Evolutionary conservation across 2,329 filamentous ascomycete genomes (phyloP), one percentile per base, ranked within the genome.

Genomic region (Alternaria metachromatica): DNA sequence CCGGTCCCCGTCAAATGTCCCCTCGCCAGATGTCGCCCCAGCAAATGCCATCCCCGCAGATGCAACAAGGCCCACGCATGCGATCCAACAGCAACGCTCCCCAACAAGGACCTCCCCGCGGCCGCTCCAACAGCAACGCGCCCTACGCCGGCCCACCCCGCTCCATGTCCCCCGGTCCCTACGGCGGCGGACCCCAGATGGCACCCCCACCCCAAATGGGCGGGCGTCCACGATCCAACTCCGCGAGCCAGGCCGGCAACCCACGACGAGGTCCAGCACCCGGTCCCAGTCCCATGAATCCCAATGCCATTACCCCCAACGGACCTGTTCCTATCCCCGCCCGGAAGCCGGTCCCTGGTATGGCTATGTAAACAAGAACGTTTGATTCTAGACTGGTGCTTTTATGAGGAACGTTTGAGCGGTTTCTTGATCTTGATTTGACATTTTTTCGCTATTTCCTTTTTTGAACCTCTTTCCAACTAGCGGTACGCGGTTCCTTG

Each of bases 271-370:
- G 64, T 9, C 70, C 74, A 44, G 76, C 77, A 25, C 72, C 75
- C 6, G 78, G 78, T 8, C 77, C 74, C 4, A 81, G 79, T 55
- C 78, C 77, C 33, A 78, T 81, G 77, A 80, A 78, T 45, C 76
- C 78, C 30, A 74, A 71, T 23, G 63, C 58, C 12, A 20, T 33
- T 2, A 30, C 46, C 9, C 25, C 60, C 23, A 54, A 43, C n/a
- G 62, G 58, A 13, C 60, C 45, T 15, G 56, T 63, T 46, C 65
- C 70, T 21, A 69, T 82, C 51, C 82, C 82, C 8, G 66, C 72
- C 30, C 77, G 83, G 69, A 85, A 85, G 74, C 83, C 83, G 25
- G 80, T 85, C 21, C 83, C 83, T 21, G 83, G 83, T 45, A 79
- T 81, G 75, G 82, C 83, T 21, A 69, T 83, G 63, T 84, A 63